Conservation (phyloP, 2,329 filamentous ascomycete genomes). For the Stagonosporopsis chrysanthemi region DNA sequence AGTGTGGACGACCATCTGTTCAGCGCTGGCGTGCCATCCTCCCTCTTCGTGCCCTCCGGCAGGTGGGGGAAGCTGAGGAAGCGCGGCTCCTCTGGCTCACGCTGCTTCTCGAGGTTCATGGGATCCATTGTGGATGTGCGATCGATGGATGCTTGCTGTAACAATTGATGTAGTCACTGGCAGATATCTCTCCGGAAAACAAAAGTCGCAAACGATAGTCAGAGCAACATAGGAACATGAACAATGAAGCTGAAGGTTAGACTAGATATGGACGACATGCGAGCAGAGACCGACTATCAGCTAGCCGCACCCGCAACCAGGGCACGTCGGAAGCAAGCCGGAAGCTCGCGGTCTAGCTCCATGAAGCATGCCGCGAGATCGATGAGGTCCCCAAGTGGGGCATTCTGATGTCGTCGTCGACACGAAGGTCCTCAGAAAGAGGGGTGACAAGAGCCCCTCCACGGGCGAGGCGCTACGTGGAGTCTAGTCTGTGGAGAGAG, state of each 20-base stretch:
- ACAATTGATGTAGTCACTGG: neutral
- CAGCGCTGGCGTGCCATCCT: conserved; percentile 68
- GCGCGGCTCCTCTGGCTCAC: conserved; percentile 49
- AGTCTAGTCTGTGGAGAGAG: conserved; percentile 24
- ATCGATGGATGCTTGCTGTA: neutral
- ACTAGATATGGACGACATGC: conserved; percentile 33
- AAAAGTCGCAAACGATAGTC: neutral
- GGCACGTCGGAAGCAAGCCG: conserved; percentile 24
- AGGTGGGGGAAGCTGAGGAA: conserved; percentile 67
- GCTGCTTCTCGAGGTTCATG: conserved; percentile 45
- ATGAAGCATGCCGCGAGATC: conserved; percentile 26
- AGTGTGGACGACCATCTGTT: conserved; percentile 87
- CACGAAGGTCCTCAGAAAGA: conserved; percentile 26
- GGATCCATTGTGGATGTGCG: conserved; percentile 47
- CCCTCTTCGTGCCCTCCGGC: conserved; percentile 58
- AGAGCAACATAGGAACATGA: neutral
- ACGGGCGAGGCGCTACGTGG: conserved; percentile 21
- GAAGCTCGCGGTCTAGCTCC: conserved; percentile 20
- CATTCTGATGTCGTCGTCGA: conserved; percentile 25
- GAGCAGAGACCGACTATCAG: conserved; percentile 31
- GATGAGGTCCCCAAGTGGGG: conserved; percentile 28
- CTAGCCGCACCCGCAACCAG: conserved; percentile 28
- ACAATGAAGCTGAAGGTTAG: conserved; percentile 19
- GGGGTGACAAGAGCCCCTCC: conserved; percentile 31
- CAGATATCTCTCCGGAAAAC: neutral